Base-by-base conservation (phyloP, 306 rosid genomes). In the Lathyrus oleraceus region DNA sequence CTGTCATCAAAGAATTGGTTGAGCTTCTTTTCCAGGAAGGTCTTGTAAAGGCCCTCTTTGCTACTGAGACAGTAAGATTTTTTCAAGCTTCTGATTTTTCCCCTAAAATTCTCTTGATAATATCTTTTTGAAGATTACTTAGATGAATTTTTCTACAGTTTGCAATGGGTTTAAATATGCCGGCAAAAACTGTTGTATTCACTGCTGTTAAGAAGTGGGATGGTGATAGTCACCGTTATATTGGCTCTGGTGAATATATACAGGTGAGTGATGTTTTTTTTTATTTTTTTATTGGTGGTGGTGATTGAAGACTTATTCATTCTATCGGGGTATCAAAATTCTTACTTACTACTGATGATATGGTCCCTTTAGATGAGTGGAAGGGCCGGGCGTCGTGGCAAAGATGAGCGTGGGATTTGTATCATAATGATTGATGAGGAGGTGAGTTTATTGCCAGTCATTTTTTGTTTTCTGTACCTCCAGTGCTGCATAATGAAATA, bases 131-230 rank as follows among this genome's bases (percentile, higher is more conserved):
- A 57, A 2, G 47, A 57, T 58, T 38, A 59, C 74, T 65, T 8
- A 45, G 10, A 48, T 59, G 35, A 54, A 6, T 54, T 45, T 75
- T 81, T 65, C 76, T 81, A 72, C 87, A 91, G 99, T 94, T 94
- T 83, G 99, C 99, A 13, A 94, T 94, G 99, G 99, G 99, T 62
- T 84, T 94, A 78, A 94, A 94, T 79, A 94, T 94, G 99, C 99
- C 99, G 8, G 99, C 97, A 61, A 94, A 94, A 79, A 94, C 99
- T 65, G 99, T 94, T 71, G 95, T 94, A 75, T 94, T 94, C 87
- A 94, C 97, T 43, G 88, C 97, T 59, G 87, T 91, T 68, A 91
- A 94, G 82, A 91, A 94, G 83, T 94, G 99, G 99, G 99, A 94
- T 76, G 97, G 96, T 77, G 97, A 94, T 81, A 94, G 99, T 67